Percentiles rank a stretch among this genome's conserved stretches.
These are phyloP conservation scores for Mortierella alpina DNA, from an alignment of 192 early-diverging fungal genomes.

Conservation along the genomic window DNA sequence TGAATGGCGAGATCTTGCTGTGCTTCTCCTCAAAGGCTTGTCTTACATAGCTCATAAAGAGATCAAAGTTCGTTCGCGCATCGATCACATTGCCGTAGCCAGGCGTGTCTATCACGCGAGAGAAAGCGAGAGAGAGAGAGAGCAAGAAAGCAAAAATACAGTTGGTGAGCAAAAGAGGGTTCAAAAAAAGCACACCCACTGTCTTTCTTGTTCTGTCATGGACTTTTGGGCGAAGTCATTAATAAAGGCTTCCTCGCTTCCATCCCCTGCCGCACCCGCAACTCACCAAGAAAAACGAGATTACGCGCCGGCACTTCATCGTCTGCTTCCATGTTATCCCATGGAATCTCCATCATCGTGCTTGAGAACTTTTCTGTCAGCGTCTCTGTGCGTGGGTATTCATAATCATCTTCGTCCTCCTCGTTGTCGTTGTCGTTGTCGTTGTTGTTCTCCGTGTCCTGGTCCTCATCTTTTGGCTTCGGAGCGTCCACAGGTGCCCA, in stretches of 20 bases:
- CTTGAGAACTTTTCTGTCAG: constrained; percentile 48
- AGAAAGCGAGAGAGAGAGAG: not conserved
- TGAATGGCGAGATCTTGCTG: constrained; percentile 47
- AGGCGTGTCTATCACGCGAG: constrained; percentile 34
- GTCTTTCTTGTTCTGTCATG: not conserved
- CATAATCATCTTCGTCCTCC: constrained; percentile 19
- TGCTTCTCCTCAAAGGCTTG: constrained; percentile 51
- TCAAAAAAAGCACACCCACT: too few species aligned
- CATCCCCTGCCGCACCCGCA: not conserved
- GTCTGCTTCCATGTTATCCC: constrained; percentile 53
- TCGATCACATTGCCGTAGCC: constrained; percentile 50
- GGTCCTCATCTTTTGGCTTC: not conserved
- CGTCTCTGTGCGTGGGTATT: constrained; percentile 22
- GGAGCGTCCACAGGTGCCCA: constrained; percentile 15
- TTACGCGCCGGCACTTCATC: constrained; percentile 50
- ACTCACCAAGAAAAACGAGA: constrained; percentile 49
- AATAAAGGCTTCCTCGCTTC: not conserved
- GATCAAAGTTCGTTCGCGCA: constrained; percentile 47
- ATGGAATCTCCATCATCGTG: constrained; percentile 56
- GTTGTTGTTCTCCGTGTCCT: not conserved
- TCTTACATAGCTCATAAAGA: constrained; percentile 43
- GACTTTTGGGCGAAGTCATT: not conserved
- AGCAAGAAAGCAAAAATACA: not conserved
- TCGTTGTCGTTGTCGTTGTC: not conserved
- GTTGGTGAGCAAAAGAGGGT: not conserved